These are phyloP conservation scores for Cucurbita argyrosperma DNA, from an alignment of 306 rosid species.

Conservation along the genomic window DNA sequence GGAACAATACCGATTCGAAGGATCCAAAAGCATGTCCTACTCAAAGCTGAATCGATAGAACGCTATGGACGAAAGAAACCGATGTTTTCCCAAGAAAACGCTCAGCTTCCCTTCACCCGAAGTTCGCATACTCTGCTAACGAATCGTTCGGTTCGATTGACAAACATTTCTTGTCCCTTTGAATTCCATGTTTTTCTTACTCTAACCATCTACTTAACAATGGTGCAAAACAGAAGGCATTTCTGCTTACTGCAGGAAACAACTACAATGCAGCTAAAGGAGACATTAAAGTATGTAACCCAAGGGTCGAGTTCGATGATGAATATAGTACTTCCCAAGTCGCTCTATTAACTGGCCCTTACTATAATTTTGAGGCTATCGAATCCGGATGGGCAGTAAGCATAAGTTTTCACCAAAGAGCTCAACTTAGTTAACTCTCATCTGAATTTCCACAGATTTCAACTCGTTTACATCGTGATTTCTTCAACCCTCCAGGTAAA, in stretches of 20 bases:
- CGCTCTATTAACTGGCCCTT: slow-evolving; percentile 9
- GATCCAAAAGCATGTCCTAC: slow-evolving; percentile 21
- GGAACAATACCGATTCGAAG: slow-evolving; percentile 55
- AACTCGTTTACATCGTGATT: neutral
- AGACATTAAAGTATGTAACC: slow-evolving; percentile 21
- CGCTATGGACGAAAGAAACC: slow-evolving; percentile 25
- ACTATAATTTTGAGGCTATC: slow-evolving; percentile 6
- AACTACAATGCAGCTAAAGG: slow-evolving; percentile 19
- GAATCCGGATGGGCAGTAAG: slow-evolving; percentile 29
- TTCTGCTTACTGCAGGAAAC: slow-evolving; percentile 12
- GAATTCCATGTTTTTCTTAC: neutral
- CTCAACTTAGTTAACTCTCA: neutral
- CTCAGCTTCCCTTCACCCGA: neutral
- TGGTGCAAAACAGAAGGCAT: slow-evolving; percentile 16
- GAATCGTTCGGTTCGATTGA: slow-evolving; percentile 16
- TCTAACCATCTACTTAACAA: neutral
- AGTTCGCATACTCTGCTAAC: neutral
- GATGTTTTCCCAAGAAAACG: slow-evolving; percentile 5
- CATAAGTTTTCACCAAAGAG: neutral
- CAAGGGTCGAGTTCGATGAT: slow-evolving; percentile 14
- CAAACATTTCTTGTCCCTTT: neutral
- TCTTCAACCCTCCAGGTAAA: slow-evolving; percentile 15
- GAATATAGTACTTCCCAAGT: slow-evolving; percentile 20
- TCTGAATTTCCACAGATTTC: neutral
- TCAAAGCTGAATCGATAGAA: slow-evolving; percentile 16